Conservation (phyloP, 805 yeast species). For the Hanseniaspora occidentalis region DNA sequence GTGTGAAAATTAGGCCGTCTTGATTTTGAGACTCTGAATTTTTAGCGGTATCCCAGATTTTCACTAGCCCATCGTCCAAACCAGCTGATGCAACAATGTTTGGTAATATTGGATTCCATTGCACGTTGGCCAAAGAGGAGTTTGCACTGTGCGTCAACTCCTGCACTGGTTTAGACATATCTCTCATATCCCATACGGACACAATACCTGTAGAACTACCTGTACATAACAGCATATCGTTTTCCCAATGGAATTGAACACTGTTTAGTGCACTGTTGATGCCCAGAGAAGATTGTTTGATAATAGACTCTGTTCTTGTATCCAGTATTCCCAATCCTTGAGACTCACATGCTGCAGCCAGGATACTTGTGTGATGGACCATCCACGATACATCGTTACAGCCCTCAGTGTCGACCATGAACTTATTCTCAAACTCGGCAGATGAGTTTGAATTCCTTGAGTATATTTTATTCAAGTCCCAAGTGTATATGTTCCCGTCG, state of each 20-base stretch:
- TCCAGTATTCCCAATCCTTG: slow-evolving; percentile 41
- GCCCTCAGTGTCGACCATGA: slow-evolving; percentile 30
- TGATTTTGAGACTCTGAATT: background rate
- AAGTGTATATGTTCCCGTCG: slow-evolving; percentile 50
- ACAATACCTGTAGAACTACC: slow-evolving; percentile 51
- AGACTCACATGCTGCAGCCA: slow-evolving; percentile 60
- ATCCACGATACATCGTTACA: slow-evolving; percentile 67
- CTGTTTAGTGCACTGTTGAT: slow-evolving; percentile 37
- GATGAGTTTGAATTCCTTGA: slow-evolving; percentile 15
- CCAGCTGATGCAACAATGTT: slow-evolving; percentile 52
- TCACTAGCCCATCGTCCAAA: slow-evolving; percentile 51
- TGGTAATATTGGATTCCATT: slow-evolving; percentile 55
- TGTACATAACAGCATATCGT: slow-evolving; percentile 46
- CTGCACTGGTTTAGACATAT: slow-evolving; percentile 21
- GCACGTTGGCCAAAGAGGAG: slow-evolving; percentile 48
- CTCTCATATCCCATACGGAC: slow-evolving; percentile 56
- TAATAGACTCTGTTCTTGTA: slow-evolving; percentile 26
- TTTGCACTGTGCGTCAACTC: slow-evolving; percentile 18
- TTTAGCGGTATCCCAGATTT: slow-evolving; percentile 42
- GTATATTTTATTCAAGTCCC: slow-evolving; percentile 46
- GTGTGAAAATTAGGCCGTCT: slow-evolving; percentile 39
- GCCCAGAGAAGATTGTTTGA: slow-evolving; percentile 6
- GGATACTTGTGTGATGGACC: slow-evolving; percentile 44
- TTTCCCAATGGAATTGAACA: slow-evolving; percentile 45
- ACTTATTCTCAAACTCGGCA: slow-evolving; percentile 12